These are phyloP conservation scores for Ophiognomonia clavigignenti-juglandacearum DNA, from an alignment of 2,329 filamentous ascomycete species.

Conservation along the genomic window DNA sequence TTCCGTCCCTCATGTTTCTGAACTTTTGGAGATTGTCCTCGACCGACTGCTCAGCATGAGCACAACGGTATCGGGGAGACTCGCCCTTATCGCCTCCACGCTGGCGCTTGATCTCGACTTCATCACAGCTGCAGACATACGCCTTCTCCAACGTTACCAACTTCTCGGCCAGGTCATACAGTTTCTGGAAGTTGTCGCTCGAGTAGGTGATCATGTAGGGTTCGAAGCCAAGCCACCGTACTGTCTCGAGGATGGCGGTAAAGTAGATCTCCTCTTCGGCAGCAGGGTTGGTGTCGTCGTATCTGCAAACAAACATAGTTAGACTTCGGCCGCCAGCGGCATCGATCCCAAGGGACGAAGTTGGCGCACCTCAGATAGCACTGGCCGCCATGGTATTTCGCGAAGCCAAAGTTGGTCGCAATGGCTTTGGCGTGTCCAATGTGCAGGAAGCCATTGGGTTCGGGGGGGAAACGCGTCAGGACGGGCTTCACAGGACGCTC, in stretches of 20 bases:
- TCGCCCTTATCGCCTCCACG: slow-evolving; percentile 70
- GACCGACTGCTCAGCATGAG: slow-evolving; percentile 68
- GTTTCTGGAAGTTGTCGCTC: slow-evolving; percentile 81
- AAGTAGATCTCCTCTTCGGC: slow-evolving; percentile 90
- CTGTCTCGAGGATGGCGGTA: slow-evolving; percentile 80
- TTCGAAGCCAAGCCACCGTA: slow-evolving; percentile 80
- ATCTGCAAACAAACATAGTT: slow-evolving; percentile 60
- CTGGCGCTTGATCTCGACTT: slow-evolving; percentile 80
- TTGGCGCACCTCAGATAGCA: slow-evolving; percentile 12
- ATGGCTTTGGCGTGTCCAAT: slow-evolving; percentile 96
- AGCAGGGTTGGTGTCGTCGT: slow-evolving; percentile 93
- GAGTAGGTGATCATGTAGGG: slow-evolving; percentile 79
- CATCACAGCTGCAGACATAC: slow-evolving; percentile 86
- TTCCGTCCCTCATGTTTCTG: slow-evolving; percentile 83
- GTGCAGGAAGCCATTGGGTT: slow-evolving; percentile 91
- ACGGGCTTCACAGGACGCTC: slow-evolving; percentile 58
- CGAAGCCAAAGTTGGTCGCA: slow-evolving; percentile 94
- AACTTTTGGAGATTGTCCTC: slow-evolving; percentile 81
- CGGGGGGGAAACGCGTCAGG: slow-evolving; percentile 72
- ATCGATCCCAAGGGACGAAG: not conserved
- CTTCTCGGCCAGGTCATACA: slow-evolving; percentile 86
- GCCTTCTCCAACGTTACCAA: slow-evolving; percentile 65
- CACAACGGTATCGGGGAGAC: slow-evolving; percentile 70
- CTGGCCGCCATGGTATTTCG: slow-evolving; percentile 73
- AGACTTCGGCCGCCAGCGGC: not conserved